These are phyloP conservation scores for Trichoderma pleuroti DNA, from an alignment of 2,329 filamentous ascomycete species.

Conservation along the genomic window DNA sequence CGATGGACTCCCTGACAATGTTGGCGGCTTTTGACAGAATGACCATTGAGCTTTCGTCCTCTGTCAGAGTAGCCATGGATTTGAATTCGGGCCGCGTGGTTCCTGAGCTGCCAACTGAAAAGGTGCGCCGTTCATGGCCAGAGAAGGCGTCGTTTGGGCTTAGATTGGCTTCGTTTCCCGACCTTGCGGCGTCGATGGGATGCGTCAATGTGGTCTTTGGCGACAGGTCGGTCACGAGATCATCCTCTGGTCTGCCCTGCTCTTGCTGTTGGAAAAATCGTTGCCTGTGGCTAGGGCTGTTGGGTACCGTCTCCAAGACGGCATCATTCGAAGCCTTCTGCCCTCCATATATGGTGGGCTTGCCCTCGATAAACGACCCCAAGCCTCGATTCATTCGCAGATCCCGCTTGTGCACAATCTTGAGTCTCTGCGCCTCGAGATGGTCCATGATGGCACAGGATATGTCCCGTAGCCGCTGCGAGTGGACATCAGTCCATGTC, in stretches of 20 bases:
- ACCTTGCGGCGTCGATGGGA: neutral
- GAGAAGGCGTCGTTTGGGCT: neutral
- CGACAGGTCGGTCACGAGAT: neutral
- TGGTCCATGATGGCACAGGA: conserved; percentile 36
- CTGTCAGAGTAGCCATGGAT: neutral
- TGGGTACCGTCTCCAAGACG: conserved; percentile 20
- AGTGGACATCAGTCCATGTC: conserved; percentile 27
- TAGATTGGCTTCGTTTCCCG: neutral
- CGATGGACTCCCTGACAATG: conserved; percentile 41
- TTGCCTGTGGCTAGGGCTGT: conserved; percentile 21
- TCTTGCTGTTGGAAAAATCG: conserved; percentile 15
- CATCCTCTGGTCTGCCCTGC: neutral
- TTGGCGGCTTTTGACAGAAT: conserved; percentile 44
- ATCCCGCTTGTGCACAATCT: conserved; percentile 29
- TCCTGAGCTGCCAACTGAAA: neutral
- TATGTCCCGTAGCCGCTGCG: conserved; percentile 27
- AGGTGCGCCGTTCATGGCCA: neutral
- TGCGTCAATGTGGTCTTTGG: neutral
- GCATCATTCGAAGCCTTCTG: neutral
- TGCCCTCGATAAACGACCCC: conserved; percentile 36
- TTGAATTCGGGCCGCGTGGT: neutral
- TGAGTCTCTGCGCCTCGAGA: conserved; percentile 32
- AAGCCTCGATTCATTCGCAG: conserved; percentile 38
- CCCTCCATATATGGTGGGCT: conserved; percentile 29
- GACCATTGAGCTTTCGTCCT: conserved; percentile 12